Evolutionary conservation across 2,329 filamentous ascomycete species (phyloP).

Genomic region (Pseudogymnoascus sp.): DNA sequence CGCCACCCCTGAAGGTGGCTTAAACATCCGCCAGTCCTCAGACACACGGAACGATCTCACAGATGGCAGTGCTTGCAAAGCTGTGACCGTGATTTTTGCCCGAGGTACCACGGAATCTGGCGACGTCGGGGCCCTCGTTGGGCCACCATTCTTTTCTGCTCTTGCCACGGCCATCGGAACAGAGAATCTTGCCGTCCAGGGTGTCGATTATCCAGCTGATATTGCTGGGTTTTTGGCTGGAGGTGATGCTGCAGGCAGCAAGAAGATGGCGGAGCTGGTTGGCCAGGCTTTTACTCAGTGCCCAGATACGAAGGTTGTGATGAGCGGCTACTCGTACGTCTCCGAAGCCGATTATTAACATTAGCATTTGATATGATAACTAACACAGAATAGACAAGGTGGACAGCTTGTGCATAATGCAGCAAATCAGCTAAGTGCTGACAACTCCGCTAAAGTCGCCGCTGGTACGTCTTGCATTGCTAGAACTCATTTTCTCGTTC

Average conservation of each 20-base stretch:
- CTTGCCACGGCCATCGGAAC: constrained; percentile 37
- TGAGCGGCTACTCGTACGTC: constrained; percentile 21
- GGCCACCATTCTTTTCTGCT: constrained; percentile 44
- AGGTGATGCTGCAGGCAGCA: constrained; percentile 39
- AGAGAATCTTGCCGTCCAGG: constrained; percentile 44
- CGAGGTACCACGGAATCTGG: constrained; percentile 47
- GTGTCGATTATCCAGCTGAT: constrained; percentile 46
- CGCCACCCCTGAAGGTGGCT: background rate
- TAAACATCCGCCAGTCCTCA: constrained; percentile 1
- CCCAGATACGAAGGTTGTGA: constrained; percentile 21
- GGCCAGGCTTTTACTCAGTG: constrained; percentile 16
- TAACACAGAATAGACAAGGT: constrained; percentile 13
- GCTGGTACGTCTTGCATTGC: constrained; percentile 15
- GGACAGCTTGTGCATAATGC: constrained; percentile 25
- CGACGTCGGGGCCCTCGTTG: constrained; percentile 44
- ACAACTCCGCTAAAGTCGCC: constrained; percentile 16
- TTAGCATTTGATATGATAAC: background rate
- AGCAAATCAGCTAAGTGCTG: constrained; percentile 16
- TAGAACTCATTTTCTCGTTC: background rate
- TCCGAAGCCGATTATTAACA: constrained; percentile 2
- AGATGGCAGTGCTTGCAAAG: constrained; percentile 33
- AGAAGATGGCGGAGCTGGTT: constrained; percentile 31
- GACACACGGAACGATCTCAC: constrained; percentile 20
- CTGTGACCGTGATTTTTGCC: constrained; percentile 50
- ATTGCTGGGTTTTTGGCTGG: constrained; percentile 39